phyloP scores from a whole-genome alignment of 805 yeast species.

The Isabelozyma pseudorhagii region DNA sequence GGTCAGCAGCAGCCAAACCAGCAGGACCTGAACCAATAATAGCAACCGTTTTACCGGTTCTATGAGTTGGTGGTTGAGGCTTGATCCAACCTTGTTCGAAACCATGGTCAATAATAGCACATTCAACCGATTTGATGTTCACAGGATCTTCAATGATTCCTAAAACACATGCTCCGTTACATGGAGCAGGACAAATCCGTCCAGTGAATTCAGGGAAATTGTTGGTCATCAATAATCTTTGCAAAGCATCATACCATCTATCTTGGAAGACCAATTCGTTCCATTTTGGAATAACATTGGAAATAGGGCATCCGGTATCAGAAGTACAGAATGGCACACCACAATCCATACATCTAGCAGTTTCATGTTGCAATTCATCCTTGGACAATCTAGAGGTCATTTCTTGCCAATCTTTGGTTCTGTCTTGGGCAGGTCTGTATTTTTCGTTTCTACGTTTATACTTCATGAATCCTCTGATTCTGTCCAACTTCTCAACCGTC shows the following conservation, averaged over 20 bases:
- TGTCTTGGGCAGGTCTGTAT: conserved; percentile 71
- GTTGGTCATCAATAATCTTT: conserved; percentile 89
- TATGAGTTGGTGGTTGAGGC: conserved; percentile 71
- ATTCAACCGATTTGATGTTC: conserved; percentile 93
- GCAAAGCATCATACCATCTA: conserved; percentile 91
- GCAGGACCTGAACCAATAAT: conserved; percentile 96
- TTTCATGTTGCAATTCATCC: conserved; percentile 84
- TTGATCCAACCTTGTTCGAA: conserved; percentile 95
- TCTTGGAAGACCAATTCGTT: conserved; percentile 93
- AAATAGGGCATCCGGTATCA: conserved; percentile 97
- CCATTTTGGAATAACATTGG: conserved; percentile 97
- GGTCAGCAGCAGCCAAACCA: conserved; percentile 96
- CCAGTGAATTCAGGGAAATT: conserved; percentile 99
- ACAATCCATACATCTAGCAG: conserved; percentile 99
- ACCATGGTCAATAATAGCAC: conserved; percentile 94
- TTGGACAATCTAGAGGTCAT: conserved; percentile 75
- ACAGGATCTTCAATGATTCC: conserved; percentile 95
- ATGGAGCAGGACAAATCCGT: conserved; percentile 98
- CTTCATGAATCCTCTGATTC: conserved; percentile 87
- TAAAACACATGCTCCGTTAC: conserved; percentile 92
- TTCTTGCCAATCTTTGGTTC: conserved; percentile 92
- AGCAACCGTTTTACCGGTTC: conserved; percentile 86
- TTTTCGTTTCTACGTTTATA: conserved; percentile 86
- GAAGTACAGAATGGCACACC: conserved; percentile 99
- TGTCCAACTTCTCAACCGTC: conserved; percentile 59